Conservation (phyloP, 495 filamentous ascomycete species). For the Penicillium riverlandense region DNA sequence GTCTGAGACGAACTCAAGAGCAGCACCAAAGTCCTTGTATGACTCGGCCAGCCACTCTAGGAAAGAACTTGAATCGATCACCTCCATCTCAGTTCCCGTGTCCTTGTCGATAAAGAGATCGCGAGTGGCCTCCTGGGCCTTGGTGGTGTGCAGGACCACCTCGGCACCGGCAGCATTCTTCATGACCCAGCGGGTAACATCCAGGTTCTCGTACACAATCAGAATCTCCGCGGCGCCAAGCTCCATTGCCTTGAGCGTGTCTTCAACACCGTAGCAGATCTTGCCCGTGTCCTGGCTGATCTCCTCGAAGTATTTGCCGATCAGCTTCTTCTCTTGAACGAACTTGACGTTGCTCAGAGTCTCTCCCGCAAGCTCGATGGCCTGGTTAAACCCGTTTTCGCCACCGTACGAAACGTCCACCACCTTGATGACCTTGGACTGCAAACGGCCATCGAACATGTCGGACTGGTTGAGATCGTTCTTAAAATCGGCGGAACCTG, state of each 20-base stretch:
- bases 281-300: conserved; percentile 94
- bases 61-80: conserved; percentile 77
- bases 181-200: conserved; percentile 83
- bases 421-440: conserved; percentile 95
- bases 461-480: conserved; percentile 97
- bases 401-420: conserved; percentile 98
- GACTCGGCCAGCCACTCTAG: conserved; percentile 97
- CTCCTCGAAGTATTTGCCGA: conserved; percentile 96
- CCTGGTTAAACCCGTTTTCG: conserved; percentile 99
- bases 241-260: conserved; percentile 96
- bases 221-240: conserved; percentile 88
- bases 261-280: conserved; percentile 95
- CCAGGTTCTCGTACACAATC: conserved; percentile 97
- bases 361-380: conserved; percentile 89
- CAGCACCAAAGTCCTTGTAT: conserved; percentile 95
- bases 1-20: conserved; percentile 96
- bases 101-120: conserved; percentile 89
- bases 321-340: conserved; percentile 99
- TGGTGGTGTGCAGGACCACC: conserved; percentile 78
- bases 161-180: conserved; percentile 67
- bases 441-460: conserved; percentile 87
- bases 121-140: conserved; percentile 73
- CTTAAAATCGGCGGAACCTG: conserved; percentile 98
- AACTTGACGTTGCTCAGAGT: conserved; percentile 99
- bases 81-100: conserved; percentile 93